phyloP scores from a whole-genome alignment of 176 grass and related monocot genomes.

The bread wheat (Triticum aestivum) region IWGSC_CS_RefSeq_v2.1 NC_057813.1:15032081-15032580 shows the following conservation, averaged over 20 bases:
- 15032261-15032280: conserved; percentile 33
- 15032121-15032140: conserved; percentile 34
- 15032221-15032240: conserved; percentile 4
- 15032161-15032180: conserved; percentile 17
- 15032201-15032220: not conserved
- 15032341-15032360: not conserved
- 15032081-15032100: conserved; percentile 28
- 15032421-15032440: not conserved
- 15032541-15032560: conserved; percentile 42
- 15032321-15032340: conserved; percentile 15
- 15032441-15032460: conserved; percentile 30
- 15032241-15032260: conserved; percentile 1
- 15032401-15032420: not conserved
- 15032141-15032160: conserved; percentile 29
- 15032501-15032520: conserved; percentile 23
- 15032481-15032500: conserved; percentile 25
- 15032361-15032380: conserved; percentile 37
- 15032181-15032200: conserved; percentile 6
- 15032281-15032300: not conserved
- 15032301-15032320: conserved; percentile 29
- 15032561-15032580: conserved; percentile 36
- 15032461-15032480: conserved; percentile 32
- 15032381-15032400: conserved; percentile 4
- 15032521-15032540: conserved; percentile 21
- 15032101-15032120: conserved; percentile 32